A percentile compares a stretch with the other conserved stretches of the same genome.
Conservation (phyloP, 2,329 filamentous ascomycete species). For the Drechslera avenae region DNA sequence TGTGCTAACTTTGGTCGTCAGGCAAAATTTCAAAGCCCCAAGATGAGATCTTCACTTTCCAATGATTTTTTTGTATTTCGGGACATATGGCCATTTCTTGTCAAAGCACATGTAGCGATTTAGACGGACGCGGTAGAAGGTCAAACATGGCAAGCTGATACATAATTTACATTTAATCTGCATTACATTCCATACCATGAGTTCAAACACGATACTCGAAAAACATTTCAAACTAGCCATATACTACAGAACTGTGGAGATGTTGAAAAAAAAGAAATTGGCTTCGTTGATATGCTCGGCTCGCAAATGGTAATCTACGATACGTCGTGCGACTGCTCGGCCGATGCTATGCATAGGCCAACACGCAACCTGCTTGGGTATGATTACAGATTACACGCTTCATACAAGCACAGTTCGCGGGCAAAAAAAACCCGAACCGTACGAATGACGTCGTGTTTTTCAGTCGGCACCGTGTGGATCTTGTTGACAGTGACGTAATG, state of each 20-base stretch:
- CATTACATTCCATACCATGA: no score
- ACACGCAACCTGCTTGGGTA: no score
- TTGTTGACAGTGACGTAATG: not conserved
- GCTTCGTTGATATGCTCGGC: no score
- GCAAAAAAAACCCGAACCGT: not conserved
- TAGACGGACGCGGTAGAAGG: not conserved
- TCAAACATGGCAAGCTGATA: no score
- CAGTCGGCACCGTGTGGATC: not conserved
- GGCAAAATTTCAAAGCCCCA: constrained; percentile 17
- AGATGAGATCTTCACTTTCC: constrained; percentile 18
- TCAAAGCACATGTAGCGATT: not conserved
- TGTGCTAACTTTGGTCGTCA: not conserved
- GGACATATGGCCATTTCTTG: not conserved
- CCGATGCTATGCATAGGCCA: not conserved
- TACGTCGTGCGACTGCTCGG: not conserved
- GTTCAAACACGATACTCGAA: no score
- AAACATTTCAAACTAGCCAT: no score
- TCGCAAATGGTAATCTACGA: no score
- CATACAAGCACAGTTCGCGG: not conserved
- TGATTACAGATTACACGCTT: no score
- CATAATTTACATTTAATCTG: no score
- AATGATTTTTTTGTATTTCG: not conserved
- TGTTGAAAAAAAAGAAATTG: no score
- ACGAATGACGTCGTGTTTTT: not conserved
- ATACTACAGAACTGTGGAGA: no score